Conservation (phyloP, 78 protist genomes). For the slime mould (Dictyostelium discoideum) region DNA sequence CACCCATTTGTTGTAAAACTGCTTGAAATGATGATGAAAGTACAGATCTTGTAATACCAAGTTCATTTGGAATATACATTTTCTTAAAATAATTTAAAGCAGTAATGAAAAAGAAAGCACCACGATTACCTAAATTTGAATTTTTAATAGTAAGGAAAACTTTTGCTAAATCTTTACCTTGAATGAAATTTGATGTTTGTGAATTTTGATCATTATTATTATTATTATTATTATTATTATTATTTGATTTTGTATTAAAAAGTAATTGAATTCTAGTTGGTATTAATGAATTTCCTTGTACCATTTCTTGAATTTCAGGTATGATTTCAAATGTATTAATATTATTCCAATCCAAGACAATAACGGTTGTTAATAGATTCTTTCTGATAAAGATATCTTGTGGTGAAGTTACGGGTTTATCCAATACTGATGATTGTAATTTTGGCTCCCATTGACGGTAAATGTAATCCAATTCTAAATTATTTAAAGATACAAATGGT, state of each 20-base stretch:
- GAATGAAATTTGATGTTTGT: not conserved
- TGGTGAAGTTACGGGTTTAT: not conserved
- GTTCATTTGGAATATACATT: not conserved
- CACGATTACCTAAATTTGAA: constrained; percentile 28
- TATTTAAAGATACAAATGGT: constrained; percentile 7
- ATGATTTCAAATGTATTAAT: not conserved
- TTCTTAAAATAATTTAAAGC: constrained; percentile 38
- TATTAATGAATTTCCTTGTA: not conserved
- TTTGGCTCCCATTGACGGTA: constrained; percentile 33
- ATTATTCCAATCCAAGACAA: constrained; percentile 15
- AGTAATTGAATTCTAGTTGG: constrained; percentile 28
- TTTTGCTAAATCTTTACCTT: not conserved
- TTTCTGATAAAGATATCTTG: constrained; percentile 8
- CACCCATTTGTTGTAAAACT: constrained; percentile 20
- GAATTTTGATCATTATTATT: not conserved
- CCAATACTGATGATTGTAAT: not conserved
- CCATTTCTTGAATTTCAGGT: not conserved
- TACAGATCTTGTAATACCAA: not conserved
- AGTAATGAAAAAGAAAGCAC: constrained; percentile 32
- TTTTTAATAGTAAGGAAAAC: not conserved
- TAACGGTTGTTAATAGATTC: constrained; percentile 18
- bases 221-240: not conserved
- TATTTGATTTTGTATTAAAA: not conserved
- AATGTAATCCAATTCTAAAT: constrained; percentile 6
- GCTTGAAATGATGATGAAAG: constrained; percentile 17